Evolutionary conservation across 1,139 yeast genomes (phyloP).

Genomic region (Suhomyces atakaporum): DNA sequence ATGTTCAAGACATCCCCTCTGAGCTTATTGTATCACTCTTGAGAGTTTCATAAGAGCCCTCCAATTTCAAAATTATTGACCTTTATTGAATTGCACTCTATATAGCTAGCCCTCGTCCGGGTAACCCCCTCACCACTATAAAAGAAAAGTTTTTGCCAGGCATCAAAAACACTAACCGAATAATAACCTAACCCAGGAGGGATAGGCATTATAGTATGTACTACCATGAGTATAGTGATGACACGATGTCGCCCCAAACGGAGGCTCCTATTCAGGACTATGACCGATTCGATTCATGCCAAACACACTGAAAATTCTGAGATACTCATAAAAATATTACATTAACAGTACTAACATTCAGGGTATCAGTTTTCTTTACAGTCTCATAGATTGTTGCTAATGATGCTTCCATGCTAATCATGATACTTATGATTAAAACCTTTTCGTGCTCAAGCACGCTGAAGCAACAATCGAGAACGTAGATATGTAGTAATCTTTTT

Average conservation of each 20-base stretch:
- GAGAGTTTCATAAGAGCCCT: no score
- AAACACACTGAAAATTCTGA: conserved; percentile 60
- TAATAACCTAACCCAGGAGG: conserved; percentile 6
- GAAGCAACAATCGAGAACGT: conserved; percentile 26
- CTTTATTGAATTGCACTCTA: no score
- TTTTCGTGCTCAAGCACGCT: conserved; percentile 35
- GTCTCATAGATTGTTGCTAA: conserved; percentile 26
- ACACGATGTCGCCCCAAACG: conserved; percentile 60
- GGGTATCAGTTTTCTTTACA: neutral
- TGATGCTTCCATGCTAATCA: conserved; percentile 59
- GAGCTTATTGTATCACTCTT: no score
- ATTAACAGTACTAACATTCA: conserved; percentile 7
- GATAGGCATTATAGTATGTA: conserved; percentile 12
- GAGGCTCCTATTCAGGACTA: conserved; percentile 59
- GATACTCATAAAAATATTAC: conserved; percentile 1
- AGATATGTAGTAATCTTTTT: no score
- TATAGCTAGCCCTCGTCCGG: conserved; percentile 18
- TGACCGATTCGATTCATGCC: conserved; percentile 58
- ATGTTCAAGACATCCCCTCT: no score
- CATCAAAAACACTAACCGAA: neutral
- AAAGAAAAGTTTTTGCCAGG: neutral
- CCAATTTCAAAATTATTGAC: no score
- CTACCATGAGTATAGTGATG: conserved; percentile 32
- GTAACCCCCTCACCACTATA: conserved; percentile 13
- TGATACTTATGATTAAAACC: conserved; percentile 48